Conservation (phyloP, 2,329 filamentous ascomycete genomes). For the Catunica adiposa region DNA sequence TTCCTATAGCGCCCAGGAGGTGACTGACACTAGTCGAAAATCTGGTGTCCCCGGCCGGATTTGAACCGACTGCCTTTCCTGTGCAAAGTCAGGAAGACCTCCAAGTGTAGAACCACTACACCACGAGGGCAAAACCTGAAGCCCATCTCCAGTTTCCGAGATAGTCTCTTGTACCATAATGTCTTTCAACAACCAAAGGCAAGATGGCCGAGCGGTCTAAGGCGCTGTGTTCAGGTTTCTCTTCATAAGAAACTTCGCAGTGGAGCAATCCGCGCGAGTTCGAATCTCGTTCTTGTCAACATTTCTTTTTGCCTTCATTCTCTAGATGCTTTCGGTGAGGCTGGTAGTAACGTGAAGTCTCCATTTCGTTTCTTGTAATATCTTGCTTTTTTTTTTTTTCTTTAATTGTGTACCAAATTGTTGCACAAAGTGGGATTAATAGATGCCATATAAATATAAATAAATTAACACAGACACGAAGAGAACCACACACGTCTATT, state of each 20-base stretch:
- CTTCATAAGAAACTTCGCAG: constrained; percentile 9
- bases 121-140: too few species aligned
- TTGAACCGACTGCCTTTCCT: too few species aligned
- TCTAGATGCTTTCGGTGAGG: not conserved
- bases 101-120: too few species aligned
- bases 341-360: too few species aligned
- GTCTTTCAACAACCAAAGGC: not conserved
- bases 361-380: too few species aligned
- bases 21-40: too few species aligned
- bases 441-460: not conserved
- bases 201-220: constrained; percentile 14
- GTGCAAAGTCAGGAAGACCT: too few species aligned
- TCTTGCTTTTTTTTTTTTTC: too few species aligned
- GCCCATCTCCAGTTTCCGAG: too few species aligned
- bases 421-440: not conserved
- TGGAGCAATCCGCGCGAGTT: constrained; percentile 14
- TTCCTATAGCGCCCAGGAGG: too few species aligned
- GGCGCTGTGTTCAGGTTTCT: constrained; percentile 11
- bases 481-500: not conserved
- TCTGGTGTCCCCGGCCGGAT: too few species aligned
- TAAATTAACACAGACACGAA: not conserved
- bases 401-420: not conserved
- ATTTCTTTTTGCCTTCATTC: constrained; percentile 15
- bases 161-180: too few species aligned
- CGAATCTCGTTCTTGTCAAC: constrained; percentile 21